A percentile compares a stretch with the other conserved stretches of the same genome.
These are phyloP conservation scores for Coemansia sp. DNA, from an alignment of 192 early-diverging fungal genomes.

Conservation along the genomic window DNA sequence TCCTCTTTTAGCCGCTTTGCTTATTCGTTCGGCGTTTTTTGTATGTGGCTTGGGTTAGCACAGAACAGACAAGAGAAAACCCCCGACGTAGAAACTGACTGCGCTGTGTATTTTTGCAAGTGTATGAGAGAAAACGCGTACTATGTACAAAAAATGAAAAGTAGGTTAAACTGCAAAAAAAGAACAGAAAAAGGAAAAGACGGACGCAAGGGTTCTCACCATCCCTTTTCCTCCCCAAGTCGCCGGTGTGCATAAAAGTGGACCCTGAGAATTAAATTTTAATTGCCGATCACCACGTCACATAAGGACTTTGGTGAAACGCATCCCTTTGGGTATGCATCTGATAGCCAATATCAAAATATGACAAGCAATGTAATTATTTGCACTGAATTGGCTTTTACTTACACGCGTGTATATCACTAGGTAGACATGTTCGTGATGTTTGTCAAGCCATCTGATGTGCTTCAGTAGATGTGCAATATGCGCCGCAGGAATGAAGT, in stretches of 20 bases:
- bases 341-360: no score
- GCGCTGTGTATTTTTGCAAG: neutral
- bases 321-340: no score
- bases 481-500: no score
- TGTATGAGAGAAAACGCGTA: neutral
- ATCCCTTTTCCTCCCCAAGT: neutral
- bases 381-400: no score
- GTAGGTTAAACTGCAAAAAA: neutral
- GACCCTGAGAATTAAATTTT: neutral
- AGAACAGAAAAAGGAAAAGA: neutral
- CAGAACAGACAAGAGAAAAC: neutral
- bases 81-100: neutral
- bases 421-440: no score
- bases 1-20: neutral
- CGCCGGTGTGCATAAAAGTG: neutral
- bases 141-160: neutral
- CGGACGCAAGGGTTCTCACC: constrained; percentile 3
- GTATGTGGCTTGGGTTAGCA: neutral
- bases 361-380: no score
- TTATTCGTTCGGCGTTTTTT: neutral
- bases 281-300: no score
- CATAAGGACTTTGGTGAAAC: no score
- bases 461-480: no score
- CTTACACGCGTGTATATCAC: no score
- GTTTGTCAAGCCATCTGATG: no score